phyloP scores from a whole-genome alignment of 176 grass and related monocot species.

The Secale cereale region DNA sequence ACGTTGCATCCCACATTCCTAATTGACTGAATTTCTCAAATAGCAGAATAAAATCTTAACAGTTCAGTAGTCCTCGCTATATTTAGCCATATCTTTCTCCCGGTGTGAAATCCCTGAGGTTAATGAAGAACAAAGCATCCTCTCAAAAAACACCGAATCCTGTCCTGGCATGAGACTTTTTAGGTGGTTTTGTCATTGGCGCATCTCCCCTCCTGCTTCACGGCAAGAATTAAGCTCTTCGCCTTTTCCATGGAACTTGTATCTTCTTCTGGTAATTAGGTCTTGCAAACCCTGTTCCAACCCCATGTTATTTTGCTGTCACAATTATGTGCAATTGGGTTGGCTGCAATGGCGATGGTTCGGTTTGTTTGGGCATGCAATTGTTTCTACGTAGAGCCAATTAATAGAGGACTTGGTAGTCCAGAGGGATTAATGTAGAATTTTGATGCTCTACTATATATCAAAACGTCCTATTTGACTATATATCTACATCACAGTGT shows the following conservation, averaged over 20 bases:
- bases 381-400: neutral
- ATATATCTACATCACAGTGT: neutral
- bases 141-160: neutral
- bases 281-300: neutral
- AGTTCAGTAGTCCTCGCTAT: neutral
- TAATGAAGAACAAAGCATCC: neutral
- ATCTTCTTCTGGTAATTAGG: neutral
- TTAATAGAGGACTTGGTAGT: neutral
- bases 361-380: neutral
- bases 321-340: neutral
- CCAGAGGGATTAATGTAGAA: slow-evolving; percentile 7
- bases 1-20: too few species aligned
- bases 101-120: neutral
- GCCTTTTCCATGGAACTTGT: too few species aligned
- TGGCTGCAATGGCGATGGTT: neutral
- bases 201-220: neutral
- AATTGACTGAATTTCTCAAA: too few species aligned
- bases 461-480: neutral
- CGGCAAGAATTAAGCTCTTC: too few species aligned
- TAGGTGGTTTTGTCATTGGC: neutral
- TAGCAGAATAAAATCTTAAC: neutral
- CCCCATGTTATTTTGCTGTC: neutral
- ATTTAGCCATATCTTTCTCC: neutral
- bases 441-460: slow-evolving; percentile 13
- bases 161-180: neutral